Conservation (phyloP, 2,329 filamentous ascomycete genomes). For the Claviceps sorghi region DNA sequence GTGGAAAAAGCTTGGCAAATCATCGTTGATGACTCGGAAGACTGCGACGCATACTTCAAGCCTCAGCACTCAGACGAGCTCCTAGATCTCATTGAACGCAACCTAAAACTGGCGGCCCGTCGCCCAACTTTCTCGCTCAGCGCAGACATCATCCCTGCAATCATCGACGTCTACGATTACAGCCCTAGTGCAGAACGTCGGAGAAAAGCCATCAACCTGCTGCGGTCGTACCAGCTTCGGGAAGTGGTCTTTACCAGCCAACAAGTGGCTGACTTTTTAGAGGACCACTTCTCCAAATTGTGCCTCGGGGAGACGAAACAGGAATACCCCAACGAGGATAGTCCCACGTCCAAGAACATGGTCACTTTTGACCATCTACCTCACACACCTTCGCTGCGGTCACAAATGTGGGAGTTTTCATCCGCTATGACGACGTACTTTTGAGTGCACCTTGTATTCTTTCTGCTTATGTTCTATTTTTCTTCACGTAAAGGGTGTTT, state of each 20-base stretch:
- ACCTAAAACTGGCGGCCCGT: neutral
- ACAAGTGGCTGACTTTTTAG: constrained; percentile 3
- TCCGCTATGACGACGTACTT: neutral
- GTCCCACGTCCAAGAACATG: neutral
- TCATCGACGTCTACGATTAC: constrained; percentile 2
- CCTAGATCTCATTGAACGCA: constrained; percentile 2
- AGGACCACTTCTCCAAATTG: constrained; percentile 1
- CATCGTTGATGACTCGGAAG: neutral
- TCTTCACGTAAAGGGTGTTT: too few species aligned
- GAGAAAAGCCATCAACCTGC: neutral
- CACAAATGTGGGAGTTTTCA: constrained; percentile 1
- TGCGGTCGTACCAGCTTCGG: constrained; percentile 1
- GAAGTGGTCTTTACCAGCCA: constrained; percentile 3
- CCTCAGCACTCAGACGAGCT: neutral
- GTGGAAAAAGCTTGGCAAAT: constrained; percentile 1
- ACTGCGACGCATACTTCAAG: neutral
- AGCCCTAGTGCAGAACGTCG: neutral
- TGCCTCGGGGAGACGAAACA: neutral
- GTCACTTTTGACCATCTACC: neutral
- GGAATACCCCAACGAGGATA: neutral
- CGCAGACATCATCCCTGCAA: constrained; percentile 1
- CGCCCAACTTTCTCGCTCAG: constrained; percentile 1
- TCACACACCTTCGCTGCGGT: neutral
- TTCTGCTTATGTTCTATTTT: neutral
- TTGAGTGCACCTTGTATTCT: neutral